phyloP scores from a whole-genome alignment of 306 rosid genomes.

The Hylodesmum podocarpum region DNA sequence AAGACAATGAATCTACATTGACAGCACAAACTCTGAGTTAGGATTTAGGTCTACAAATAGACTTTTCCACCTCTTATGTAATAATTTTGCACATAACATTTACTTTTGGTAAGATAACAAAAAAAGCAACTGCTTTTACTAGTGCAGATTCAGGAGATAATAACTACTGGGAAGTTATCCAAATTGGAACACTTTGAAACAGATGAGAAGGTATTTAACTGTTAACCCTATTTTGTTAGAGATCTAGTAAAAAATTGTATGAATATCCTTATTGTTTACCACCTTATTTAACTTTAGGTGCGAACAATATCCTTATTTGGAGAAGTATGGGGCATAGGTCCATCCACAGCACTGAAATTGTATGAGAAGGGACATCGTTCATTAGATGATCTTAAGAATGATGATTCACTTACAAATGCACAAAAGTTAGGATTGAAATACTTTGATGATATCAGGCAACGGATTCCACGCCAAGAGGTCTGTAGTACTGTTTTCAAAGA shows the following conservation, averaged over 20 bases:
- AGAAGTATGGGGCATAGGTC: conserved; percentile 96
- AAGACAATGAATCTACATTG: neutral
- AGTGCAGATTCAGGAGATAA: conserved; percentile 91
- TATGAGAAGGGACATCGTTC: conserved; percentile 85
- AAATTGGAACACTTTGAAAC: conserved; percentile 88
- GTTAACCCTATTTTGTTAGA: conserved; percentile 9
- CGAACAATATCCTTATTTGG: conserved; percentile 83
- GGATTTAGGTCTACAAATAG: neutral
- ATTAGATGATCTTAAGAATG: conserved; percentile 72
- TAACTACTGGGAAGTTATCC: conserved; percentile 78
- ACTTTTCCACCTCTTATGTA: neutral
- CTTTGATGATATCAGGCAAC: conserved; percentile 80
- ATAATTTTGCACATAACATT: neutral
- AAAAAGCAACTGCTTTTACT: conserved; percentile 27
- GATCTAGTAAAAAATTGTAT: conserved; percentile 1
- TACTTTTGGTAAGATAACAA: conserved; percentile 18
- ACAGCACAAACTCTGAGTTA: neutral
- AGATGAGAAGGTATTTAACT: conserved; percentile 80
- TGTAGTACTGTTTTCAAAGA: neutral
- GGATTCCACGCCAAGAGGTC: conserved; percentile 89
- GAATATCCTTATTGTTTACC: too few relatives aligned
- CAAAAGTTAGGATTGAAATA: conserved; percentile 89
- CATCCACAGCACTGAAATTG: conserved; percentile 85
- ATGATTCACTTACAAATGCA: conserved; percentile 67
- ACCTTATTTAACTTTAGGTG: conserved; percentile 50